phyloP scores from a whole-genome alignment of 495 filamentous ascomycete species.

The Aspergillus diversus region DNA sequence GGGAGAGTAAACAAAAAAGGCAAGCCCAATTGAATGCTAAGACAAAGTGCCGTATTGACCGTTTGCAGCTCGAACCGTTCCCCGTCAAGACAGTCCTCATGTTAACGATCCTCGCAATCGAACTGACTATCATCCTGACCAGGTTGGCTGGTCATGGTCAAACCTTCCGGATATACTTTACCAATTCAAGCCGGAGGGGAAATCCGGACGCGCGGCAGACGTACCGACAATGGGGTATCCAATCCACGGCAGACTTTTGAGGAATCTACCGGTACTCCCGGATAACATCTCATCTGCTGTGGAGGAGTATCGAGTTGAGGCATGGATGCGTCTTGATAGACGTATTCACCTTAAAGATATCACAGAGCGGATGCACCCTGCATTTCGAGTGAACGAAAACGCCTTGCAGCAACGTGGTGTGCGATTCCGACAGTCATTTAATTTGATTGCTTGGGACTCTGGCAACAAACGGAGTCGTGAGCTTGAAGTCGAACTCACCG shows the following conservation, averaged over 20 bases:
- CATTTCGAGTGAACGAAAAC: constrained; percentile 19
- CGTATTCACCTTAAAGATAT: constrained; percentile 28
- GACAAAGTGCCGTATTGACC: background rate
- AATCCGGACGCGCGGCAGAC: constrained; percentile 1
- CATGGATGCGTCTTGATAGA: constrained; percentile 30
- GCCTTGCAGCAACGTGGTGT: constrained; percentile 25
- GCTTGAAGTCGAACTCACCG: background rate
- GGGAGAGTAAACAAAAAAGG: background rate
- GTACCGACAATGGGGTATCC: constrained; percentile 8
- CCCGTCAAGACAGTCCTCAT: constrained; percentile 22
- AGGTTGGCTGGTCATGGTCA: constrained; percentile 23
- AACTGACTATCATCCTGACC: constrained; percentile 18
- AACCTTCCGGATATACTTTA: constrained; percentile 26
- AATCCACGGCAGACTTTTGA: constrained; percentile 20
- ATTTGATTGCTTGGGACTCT: constrained; percentile 27
- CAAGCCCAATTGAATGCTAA: background rate
- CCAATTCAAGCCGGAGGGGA: constrained; percentile 17
- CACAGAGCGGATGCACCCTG: constrained; percentile 22
- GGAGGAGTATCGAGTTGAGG: constrained; percentile 28
- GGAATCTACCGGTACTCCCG: constrained; percentile 24
- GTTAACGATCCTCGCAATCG: constrained; percentile 15
- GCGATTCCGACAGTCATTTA: constrained; percentile 24
- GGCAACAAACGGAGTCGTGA: constrained; percentile 22
- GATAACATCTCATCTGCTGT: constrained; percentile 27
- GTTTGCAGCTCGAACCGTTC: constrained; percentile 6